Evolutionary conservation across 169 alveolate genomes (phyloP).

Genomic region (Babesia ovata): DNA sequence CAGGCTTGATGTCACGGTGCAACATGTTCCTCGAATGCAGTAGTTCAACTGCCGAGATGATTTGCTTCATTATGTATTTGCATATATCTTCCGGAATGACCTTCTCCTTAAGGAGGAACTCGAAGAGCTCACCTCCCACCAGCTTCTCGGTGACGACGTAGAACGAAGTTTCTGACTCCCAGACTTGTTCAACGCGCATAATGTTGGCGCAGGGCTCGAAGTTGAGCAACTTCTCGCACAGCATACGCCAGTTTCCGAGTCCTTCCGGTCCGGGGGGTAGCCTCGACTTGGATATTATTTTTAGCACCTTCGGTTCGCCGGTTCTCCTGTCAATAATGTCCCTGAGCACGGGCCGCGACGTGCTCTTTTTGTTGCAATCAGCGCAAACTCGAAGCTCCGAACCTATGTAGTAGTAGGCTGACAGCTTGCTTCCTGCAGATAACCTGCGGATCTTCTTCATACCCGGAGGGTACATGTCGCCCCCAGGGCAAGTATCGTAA

Average conservation of each 20-base stretch:
- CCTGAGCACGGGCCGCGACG: conserved; percentile 72
- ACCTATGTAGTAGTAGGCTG: conserved; percentile 67
- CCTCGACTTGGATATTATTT: conserved; percentile 74
- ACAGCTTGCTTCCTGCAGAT: conserved; percentile 66
- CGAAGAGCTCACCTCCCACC: conserved; percentile 89
- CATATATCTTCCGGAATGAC: conserved; percentile 88
- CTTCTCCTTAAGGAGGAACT: conserved; percentile 82
- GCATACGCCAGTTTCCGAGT: conserved; percentile 76
- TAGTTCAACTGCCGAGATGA: conserved; percentile 81
- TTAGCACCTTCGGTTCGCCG: conserved; percentile 73
- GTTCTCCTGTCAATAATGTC: conserved; percentile 73
- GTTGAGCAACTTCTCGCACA: conserved; percentile 82
- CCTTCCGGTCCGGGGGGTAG: conserved; percentile 74
- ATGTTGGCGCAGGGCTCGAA: conserved; percentile 80
- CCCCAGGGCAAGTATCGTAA: conserved; percentile 15
- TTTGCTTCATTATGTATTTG: conserved; percentile 85
- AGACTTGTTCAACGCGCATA: conserved; percentile 83
- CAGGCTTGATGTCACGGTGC: conserved; percentile 86
- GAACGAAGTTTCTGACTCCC: conserved; percentile 83
- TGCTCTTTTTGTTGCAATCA: conserved; percentile 40
- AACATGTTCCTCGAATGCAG: conserved; percentile 80
- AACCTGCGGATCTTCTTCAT: conserved; percentile 57
- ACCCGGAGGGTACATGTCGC: conserved; percentile 43
- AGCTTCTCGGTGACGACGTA: conserved; percentile 85
- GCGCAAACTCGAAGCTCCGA: conserved; percentile 66